Base-by-base conservation (phyloP, 2,329 filamentous ascomycete genomes). In the Aspergillus glaucus region DNA sequence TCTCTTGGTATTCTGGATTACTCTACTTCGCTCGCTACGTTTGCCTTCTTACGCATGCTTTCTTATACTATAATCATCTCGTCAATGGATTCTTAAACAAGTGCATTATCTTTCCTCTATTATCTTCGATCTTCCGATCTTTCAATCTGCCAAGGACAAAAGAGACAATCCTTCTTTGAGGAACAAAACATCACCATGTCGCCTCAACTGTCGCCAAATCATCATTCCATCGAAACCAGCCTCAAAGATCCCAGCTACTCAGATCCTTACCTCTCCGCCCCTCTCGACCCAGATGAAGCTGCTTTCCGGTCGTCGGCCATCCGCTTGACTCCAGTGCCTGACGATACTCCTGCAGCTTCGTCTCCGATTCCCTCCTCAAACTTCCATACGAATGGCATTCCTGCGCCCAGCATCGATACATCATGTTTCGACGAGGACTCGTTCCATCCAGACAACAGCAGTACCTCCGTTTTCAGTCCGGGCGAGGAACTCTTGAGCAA, bases 181-280 rank as follows among this genome's bases (percentile, higher is more conserved):
- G 19, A 17, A 9, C 19, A 19, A 19, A 28, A 22, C 22, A 36
- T 26, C 12, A 56, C 39, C 48, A 58, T 57, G 52, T 54, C 58
- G 44, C 55, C 55, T 3, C 44, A 34, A 44, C 39, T 55, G 52
- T 59, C 50, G 46, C 59, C 43, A 41, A 55, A 54, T 50, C 58
- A 39, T 64, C 59, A 14, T 51, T 40, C 57, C 32, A 58, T 56
- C 47, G 54, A 56, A 34, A 52, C 61, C 41, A 58, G 56, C 14
- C 64, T 67, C 50, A 64, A 63, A 41, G 60, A 67, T 30, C 55
- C 63, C 39, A 62, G 57, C 41, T 58, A 61, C 47, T 61, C 61
- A 44, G 69, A 72, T 45, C 64, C 67, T 19, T 72, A 70, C 54
- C 64, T 73, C 6, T 66, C 67, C 12, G 61, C 66, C 8, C 61